Conservation (phyloP, 2,329 filamentous ascomycete species). For the Coniochaeta prunicola region DNA sequence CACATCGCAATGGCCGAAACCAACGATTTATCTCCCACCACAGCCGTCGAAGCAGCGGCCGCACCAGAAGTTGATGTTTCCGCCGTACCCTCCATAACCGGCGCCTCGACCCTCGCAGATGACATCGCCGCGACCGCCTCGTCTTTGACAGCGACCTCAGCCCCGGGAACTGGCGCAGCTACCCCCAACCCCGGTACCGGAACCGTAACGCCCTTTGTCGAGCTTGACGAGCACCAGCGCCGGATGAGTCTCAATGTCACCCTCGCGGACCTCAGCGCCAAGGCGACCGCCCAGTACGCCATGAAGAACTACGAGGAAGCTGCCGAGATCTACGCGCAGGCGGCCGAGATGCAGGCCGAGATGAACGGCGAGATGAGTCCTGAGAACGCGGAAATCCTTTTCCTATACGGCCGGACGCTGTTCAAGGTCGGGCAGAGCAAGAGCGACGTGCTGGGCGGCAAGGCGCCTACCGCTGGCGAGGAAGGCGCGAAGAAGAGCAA, state of each 20-base stretch:
- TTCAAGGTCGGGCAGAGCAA: conserved; percentile 93
- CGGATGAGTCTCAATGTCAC: conserved; percentile 45
- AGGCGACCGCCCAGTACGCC: conserved; percentile 77
- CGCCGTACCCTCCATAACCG: background rate
- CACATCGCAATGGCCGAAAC: background rate
- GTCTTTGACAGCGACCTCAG: background rate
- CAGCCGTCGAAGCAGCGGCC: background rate
- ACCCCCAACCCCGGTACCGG: conserved; percentile 13
- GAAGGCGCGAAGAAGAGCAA: conserved; percentile 31
- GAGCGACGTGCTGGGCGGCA: conserved; percentile 86
- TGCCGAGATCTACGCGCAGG: conserved; percentile 79
- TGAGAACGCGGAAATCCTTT: conserved; percentile 88
- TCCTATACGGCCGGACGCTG: conserved; percentile 86
- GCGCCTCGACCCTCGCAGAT: background rate
- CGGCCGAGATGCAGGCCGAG: conserved; percentile 82
- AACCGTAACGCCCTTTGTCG: conserved; percentile 21
- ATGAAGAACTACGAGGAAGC: conserved; percentile 84
- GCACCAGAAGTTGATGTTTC: background rate
- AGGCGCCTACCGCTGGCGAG: conserved; percentile 40
- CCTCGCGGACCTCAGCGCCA: conserved; percentile 70
- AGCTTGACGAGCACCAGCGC: conserved; percentile 24
- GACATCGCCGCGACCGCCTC: background rate
- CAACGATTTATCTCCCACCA: background rate
- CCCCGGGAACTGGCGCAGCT: background rate
- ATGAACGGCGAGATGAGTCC: conserved; percentile 88